Evolutionary conservation across 164 flowering plant species (phyloP), one percentile per base, ranked within the genome.

Genomic region (Vitis riparia): DNA sequence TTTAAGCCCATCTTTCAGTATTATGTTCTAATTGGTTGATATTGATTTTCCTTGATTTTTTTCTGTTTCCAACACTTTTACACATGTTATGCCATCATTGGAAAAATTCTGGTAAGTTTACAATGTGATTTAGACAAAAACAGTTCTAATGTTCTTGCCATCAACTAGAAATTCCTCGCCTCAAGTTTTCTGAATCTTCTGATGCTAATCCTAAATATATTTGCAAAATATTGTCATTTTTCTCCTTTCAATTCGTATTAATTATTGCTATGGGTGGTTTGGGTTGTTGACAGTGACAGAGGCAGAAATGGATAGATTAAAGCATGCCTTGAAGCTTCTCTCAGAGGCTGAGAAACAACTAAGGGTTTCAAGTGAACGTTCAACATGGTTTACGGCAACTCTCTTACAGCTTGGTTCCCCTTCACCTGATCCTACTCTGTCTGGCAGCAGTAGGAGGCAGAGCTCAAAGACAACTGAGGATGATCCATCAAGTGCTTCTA

Each of bases 331-430:
- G 59, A 93, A 85, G 80, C 89, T 93, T 78, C 95, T 96, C 62
- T 93, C 94, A 2, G 97, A 96, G 74, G 97, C 98, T 30, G 97
- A 96, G 83, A 96, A 93, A 78, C 99, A 93, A 80, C 82, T 96
- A n/a, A 84, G 97, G 75, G 83, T 81, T 76, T 87, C 97, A 29
- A 88, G 84, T 74, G 98, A 96, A 73, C 88, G 92, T 16, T 87
- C 95, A 68, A 91, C 97, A 65, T 91, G 99, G 98, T 96, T 96
- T 82, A 93, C 95, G 8, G 98, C 98, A 52, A 90, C 97, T 55
- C 80, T 95, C 8, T 75, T 95, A 65, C 98, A 93, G 79, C 92
- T 95, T 75, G 98, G 99, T 58, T 87, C 97, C 19, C 73, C 88
- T 72, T 85, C 94, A 48, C 81, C 87, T 8, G 92, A 86, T 50